phyloP scores from a whole-genome alignment of 352 stramenopile genomes.

The Pythium angustatum region DNA sequence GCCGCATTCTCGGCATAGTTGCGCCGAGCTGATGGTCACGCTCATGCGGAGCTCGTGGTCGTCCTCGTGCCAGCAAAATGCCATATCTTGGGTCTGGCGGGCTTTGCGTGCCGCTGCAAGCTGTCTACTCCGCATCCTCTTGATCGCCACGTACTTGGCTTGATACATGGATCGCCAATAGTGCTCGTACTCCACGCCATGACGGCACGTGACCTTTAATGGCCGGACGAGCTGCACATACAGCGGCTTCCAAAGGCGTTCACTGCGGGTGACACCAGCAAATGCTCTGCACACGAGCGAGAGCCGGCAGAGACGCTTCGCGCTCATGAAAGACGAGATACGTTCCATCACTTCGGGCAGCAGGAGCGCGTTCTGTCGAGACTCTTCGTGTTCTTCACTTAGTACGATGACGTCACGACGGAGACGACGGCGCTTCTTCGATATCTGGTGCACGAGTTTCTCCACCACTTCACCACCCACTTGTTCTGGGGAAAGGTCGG shows the following conservation, averaged over 20 bases:
- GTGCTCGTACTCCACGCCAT: conserved; percentile 20
- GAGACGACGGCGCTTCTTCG: conserved; percentile 10
- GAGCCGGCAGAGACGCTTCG: conserved; percentile 65
- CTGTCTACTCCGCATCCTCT: conserved; percentile 16
- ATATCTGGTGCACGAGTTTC: neutral
- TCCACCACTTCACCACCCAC: neutral
- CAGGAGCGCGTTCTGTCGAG: conserved; percentile 51
- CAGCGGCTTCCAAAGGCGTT: conserved; percentile 45
- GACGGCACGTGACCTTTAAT: conserved; percentile 20
- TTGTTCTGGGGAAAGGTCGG: conserved; percentile 1
- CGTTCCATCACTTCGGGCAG: conserved; percentile 67
- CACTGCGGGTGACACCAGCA: conserved; percentile 35
- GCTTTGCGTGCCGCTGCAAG: conserved; percentile 2
- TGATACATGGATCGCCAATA: conserved; percentile 25
- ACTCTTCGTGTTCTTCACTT: conserved; percentile 38
- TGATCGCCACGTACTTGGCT: conserved; percentile 21
- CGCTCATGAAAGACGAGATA: conserved; percentile 70
- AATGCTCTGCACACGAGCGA: conserved; percentile 54
- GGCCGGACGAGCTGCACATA: conserved; percentile 26
- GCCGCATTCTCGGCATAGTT: conserved; percentile 26
- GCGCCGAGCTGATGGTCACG: neutral
- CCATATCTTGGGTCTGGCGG: neutral
- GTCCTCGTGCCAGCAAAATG: conserved; percentile 21
- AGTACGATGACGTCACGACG: conserved; percentile 13
- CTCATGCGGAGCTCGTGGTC: conserved; percentile 13